phyloP scores from a whole-genome alignment of 352 stramenopile genomes.

The Globisporangium paroecandrum region DNA sequence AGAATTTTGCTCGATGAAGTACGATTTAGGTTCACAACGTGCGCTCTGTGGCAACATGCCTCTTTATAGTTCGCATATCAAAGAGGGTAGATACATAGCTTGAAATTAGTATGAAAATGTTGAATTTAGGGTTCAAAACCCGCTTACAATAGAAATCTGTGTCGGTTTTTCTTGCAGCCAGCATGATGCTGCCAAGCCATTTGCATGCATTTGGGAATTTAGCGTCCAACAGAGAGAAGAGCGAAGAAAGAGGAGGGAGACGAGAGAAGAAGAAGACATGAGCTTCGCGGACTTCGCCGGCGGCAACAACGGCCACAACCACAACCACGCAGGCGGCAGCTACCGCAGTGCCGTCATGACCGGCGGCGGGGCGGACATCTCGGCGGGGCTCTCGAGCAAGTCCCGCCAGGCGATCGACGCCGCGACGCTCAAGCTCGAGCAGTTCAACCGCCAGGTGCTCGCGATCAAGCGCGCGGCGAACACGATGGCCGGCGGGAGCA shows the following conservation, averaged over 20 bases:
- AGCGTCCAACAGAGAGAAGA: neutral
- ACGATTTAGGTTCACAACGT: neutral
- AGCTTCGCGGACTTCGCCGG: conserved; percentile 66
- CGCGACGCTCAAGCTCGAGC: conserved; percentile 73
- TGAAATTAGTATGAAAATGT: neutral
- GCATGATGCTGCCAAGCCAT: neutral
- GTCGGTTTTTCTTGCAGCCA: neutral
- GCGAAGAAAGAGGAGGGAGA: neutral
- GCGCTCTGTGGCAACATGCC: neutral
- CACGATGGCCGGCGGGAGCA: conserved; percentile 7
- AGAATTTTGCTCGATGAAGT: neutral
- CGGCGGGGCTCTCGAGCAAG: conserved; percentile 24
- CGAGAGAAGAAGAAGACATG: conserved; percentile 23
- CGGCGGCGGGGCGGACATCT: conserved; percentile 7
- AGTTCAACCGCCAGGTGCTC: conserved; percentile 81
- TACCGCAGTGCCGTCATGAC: conserved; percentile 15
- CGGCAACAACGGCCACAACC: conserved; percentile 7
- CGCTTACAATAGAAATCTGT: neutral
- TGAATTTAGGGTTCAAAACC: neutral
- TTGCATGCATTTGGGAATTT: neutral
- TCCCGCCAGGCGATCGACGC: conserved; percentile 59
- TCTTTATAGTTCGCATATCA: neutral
- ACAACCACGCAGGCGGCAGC: conserved; percentile 9
- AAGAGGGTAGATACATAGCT: neutral
- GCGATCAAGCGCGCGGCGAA: conserved; percentile 65